phyloP scores from a whole-genome alignment of 345 rosid genomes.

The Pistacia integerrima region DNA sequence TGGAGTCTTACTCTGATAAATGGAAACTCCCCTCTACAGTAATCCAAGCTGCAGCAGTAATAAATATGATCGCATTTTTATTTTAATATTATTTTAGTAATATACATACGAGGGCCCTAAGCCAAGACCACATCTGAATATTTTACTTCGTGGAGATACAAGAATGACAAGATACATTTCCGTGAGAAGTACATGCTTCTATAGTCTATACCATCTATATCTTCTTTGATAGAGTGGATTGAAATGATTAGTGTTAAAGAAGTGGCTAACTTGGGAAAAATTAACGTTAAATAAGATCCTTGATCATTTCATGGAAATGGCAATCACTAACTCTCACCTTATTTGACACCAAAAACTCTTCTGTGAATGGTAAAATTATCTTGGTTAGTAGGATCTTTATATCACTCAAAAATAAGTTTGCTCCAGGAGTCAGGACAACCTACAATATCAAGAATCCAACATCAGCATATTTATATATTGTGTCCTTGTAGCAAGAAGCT shows the following conservation, averaged over 20 bases:
- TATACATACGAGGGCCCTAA: not conserved
- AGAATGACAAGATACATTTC: not conserved
- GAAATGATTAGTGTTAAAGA: slow-evolving; percentile 4
- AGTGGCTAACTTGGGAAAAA: not conserved
- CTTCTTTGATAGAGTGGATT: not conserved
- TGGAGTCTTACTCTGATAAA: not conserved
- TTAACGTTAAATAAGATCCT: not conserved
- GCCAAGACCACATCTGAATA: not conserved
- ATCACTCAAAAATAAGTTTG: slow-evolving; percentile 5
- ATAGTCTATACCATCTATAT: not conserved
- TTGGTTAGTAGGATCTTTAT: slow-evolving; percentile 1
- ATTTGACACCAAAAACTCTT: not conserved
- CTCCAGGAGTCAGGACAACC: slow-evolving; percentile 6
- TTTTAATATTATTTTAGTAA: not conserved
- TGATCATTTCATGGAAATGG: not conserved
- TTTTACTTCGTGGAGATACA: not conserved
- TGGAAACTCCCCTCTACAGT: not conserved
- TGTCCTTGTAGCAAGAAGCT: not conserved
- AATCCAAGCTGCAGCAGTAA: not conserved
- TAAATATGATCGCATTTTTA: not conserved
- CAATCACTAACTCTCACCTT: slow-evolving; percentile 18
- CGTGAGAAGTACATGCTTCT: not conserved
- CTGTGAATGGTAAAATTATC: not conserved
- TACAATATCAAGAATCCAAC: slow-evolving; percentile 12
- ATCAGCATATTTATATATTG: not conserved